Conservation (phyloP, 495 filamentous ascomycete genomes). For the Talaromyces ruber region DNA sequence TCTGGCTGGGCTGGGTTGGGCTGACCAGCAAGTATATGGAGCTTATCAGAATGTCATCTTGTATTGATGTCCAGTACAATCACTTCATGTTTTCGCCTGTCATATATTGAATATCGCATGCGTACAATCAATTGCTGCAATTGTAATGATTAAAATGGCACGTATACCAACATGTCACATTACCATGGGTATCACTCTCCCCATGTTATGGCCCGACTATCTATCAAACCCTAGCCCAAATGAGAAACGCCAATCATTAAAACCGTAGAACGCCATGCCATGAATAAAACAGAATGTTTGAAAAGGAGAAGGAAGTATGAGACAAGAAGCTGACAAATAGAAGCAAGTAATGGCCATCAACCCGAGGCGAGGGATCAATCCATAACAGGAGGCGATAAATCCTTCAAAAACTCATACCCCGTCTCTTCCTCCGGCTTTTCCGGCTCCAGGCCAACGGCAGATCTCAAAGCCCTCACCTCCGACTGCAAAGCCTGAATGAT, state of each 20-base stretch:
- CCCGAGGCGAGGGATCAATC: constrained; percentile 13
- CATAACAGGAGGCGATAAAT: constrained; percentile 26
- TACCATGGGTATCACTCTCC: neutral
- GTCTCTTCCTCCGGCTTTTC: constrained; percentile 45
- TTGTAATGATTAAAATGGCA: neutral
- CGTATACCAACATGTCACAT: neutral
- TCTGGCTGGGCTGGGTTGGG: neutral
- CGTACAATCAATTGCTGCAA: neutral
- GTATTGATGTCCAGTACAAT: neutral
- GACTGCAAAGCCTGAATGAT: constrained; percentile 45
- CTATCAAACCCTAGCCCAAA: neutral
- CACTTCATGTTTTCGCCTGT: neutral
- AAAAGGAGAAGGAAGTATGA: neutral
- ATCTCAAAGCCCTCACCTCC: constrained; percentile 45
- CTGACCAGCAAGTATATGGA: neutral
- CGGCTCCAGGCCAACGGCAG: constrained; percentile 43
- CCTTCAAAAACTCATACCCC: constrained; percentile 44
- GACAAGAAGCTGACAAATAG: neutral
- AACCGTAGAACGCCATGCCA: neutral
- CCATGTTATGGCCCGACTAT: neutral
- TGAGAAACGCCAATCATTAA: neutral
- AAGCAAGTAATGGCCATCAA: neutral
- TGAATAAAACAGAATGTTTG: neutral
- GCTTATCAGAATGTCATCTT: neutral
- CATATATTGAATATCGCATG: neutral